Evolutionary conservation across 2,329 filamentous ascomycete genomes (phyloP).

Genomic region (Calonectria hongkongensis): DNA sequence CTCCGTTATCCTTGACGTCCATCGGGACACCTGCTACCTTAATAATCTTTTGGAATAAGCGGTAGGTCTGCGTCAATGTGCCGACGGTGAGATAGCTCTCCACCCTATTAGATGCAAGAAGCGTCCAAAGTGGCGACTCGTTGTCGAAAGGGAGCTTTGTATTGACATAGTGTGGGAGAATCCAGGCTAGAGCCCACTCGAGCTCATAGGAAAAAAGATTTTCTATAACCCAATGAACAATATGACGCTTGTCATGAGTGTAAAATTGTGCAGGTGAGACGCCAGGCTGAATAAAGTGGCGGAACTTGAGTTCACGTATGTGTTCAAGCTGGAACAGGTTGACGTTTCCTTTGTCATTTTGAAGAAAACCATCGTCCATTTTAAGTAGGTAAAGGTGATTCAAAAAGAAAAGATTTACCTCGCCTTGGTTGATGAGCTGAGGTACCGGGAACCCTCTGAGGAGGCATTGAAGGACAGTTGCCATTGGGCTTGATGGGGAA

Average conservation of each 20-base stretch:
- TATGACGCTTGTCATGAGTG: not conserved
- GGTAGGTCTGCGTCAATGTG: conserved; percentile 7
- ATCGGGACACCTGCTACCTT: not conserved
- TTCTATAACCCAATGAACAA: conserved; percentile 34
- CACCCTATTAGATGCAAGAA: conserved; percentile 4
- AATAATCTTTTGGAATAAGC: not conserved
- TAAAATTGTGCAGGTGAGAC: not conserved
- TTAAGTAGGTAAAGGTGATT: not conserved
- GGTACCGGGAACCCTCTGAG: not conserved
- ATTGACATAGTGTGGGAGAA: not conserved
- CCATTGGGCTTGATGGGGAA: not conserved
- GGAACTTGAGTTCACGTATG: not conserved
- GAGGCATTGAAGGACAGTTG: conserved; percentile 16
- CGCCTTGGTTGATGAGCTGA: not conserved
- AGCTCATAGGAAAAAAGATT: conserved; percentile 4
- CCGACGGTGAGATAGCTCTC: conserved; percentile 16
- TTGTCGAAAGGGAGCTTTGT: conserved; percentile 1
- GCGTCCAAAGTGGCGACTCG: not conserved
- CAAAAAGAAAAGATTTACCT: not conserved
- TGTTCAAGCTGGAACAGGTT: not conserved
- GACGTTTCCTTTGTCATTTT: not conserved
- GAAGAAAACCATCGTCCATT: not conserved
- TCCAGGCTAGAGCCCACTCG: conserved; percentile 16
- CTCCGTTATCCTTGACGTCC: not conserved
- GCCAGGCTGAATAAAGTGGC: not conserved